Percentiles rank a stretch among this genome's conserved stretches.
Evolutionary conservation across 2,329 filamentous ascomycete species (phyloP).

Genomic region (Phaeosphaeria sp.): DNA sequence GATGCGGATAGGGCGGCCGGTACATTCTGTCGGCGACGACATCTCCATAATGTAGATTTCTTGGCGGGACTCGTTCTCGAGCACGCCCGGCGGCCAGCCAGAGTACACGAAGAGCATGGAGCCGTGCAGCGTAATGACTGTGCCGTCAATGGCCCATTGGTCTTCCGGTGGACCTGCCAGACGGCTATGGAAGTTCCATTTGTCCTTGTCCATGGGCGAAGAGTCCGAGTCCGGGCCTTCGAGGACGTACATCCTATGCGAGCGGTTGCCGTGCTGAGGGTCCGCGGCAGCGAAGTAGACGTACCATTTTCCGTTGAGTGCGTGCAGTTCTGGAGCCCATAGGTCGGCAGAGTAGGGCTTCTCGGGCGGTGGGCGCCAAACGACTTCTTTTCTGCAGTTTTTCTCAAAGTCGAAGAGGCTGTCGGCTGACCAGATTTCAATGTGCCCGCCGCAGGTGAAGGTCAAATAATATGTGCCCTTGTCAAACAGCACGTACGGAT

Average conservation of each 20-base stretch:
- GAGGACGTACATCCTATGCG: conserved; percentile 56
- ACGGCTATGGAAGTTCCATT: conserved; percentile 52
- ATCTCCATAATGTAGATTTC: conserved; percentile 54
- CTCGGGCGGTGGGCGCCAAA: conserved; percentile 53
- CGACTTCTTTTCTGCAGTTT: conserved; percentile 44
- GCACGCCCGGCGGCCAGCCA: conserved; percentile 52
- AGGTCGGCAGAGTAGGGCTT: conserved; percentile 54
- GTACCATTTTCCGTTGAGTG: conserved; percentile 60
- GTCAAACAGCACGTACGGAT: conserved; percentile 54
- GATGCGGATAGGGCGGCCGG: conserved; percentile 48
- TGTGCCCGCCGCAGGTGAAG: conserved; percentile 53
- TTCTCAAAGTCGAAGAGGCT: conserved; percentile 50
- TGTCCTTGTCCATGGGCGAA: conserved; percentile 35
- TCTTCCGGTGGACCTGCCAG: conserved; percentile 49
- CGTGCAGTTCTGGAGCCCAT: conserved; percentile 64
- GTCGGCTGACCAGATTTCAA: conserved; percentile 54
- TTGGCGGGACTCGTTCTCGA: conserved; percentile 47
- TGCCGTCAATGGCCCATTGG: conserved; percentile 59
- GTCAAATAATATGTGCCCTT: conserved; percentile 55
- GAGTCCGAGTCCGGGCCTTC: conserved; percentile 46
- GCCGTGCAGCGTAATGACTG: conserved; percentile 49
- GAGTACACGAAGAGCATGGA: conserved; percentile 54
- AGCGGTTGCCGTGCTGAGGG: conserved; percentile 51
- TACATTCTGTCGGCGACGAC: conserved; percentile 43
- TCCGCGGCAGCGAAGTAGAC: conserved; percentile 57